phyloP scores from a whole-genome alignment of 2,329 filamentous ascomycete species.

The Pezizomycotina sp. region DNA sequence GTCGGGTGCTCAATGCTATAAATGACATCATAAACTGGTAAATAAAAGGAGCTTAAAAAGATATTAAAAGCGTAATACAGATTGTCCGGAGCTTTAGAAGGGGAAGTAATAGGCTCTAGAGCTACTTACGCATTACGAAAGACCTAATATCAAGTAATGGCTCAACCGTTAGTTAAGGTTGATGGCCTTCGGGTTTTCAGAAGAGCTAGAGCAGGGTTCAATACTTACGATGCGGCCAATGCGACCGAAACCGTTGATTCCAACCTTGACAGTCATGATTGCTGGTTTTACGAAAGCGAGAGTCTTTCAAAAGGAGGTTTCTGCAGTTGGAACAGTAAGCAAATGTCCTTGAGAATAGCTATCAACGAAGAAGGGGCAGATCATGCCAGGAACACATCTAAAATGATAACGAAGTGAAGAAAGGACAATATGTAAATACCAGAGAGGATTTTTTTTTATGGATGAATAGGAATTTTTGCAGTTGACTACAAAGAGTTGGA shows the following conservation, averaged over 20 bases:
- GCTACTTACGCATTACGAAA: slow-evolving; percentile 78
- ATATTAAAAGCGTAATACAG: background rate
- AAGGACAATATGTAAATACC: too few species aligned
- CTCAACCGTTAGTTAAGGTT: slow-evolving; percentile 22
- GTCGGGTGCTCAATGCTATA: slow-evolving; percentile 63
- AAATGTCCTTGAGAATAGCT: too few species aligned
- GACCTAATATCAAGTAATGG: too few species aligned
- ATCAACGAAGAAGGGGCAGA: too few species aligned
- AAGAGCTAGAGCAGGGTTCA: slow-evolving; percentile 3
- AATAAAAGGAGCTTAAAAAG: slow-evolving; percentile 8
- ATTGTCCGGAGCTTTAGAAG: background rate
- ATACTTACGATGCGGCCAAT: slow-evolving; percentile 73
- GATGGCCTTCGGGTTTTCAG: slow-evolving; percentile 21
- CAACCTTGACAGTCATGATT: slow-evolving; percentile 25
- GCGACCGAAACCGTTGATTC: slow-evolving; percentile 71
- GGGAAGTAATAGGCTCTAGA: slow-evolving; percentile 9
- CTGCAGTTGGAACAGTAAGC: too few species aligned
- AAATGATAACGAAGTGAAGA: too few species aligned
- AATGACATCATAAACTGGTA: slow-evolving; percentile 3
- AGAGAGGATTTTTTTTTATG: too few species aligned
- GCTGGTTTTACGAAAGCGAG: too few species aligned
- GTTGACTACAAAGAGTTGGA: too few species aligned
- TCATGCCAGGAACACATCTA: too few species aligned
- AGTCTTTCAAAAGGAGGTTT: too few species aligned
- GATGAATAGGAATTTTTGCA: too few species aligned